Evolutionary conservation across 2,329 filamentous ascomycete species (phyloP).

Genomic region (Aspergillus piperis): DNA sequence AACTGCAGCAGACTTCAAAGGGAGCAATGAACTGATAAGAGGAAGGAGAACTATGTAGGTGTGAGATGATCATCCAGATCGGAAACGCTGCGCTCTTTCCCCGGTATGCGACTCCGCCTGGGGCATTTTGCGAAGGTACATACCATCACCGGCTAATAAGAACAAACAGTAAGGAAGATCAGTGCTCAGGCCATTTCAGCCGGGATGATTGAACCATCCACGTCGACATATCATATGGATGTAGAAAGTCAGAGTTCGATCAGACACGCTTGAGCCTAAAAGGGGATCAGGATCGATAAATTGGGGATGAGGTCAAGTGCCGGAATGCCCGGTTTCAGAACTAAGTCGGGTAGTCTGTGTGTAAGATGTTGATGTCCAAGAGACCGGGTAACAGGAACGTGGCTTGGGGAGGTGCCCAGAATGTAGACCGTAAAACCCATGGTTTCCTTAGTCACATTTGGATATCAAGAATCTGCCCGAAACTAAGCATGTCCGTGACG

Average conservation of each 20-base stretch:
- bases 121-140: conserved; percentile 27
- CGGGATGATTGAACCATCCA: conserved; percentile 15
- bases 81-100: conserved; percentile 30
- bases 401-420: conserved; percentile 19
- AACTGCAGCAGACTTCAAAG: conserved; percentile 13
- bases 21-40: conserved; percentile 19
- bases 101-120: conserved; percentile 31
- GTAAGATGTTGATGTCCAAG: background rate
- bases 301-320: background rate
- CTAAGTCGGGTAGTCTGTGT: background rate
- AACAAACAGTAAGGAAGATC: conserved; percentile 18
- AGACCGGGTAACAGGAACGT: conserved; percentile 12
- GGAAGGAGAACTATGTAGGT: conserved; percentile 13
- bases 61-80: conserved; percentile 25
- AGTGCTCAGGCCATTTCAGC: conserved; percentile 21
- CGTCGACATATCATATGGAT: conserved; percentile 19
- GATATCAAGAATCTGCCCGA: conserved; percentile 7
- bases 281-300: conserved; percentile 7
- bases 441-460: conserved; percentile 5
- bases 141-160: conserved; percentile 27
- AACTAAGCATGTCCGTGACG: conserved; percentile 28
- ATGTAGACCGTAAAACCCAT: conserved; percentile 5
- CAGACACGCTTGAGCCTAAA: conserved; percentile 10
- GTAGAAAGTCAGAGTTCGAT: background rate
- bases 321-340: conserved; percentile 1